Conservation (phyloP, 768 basidiomycete genomes). For the Suillus decipiens region DNA sequence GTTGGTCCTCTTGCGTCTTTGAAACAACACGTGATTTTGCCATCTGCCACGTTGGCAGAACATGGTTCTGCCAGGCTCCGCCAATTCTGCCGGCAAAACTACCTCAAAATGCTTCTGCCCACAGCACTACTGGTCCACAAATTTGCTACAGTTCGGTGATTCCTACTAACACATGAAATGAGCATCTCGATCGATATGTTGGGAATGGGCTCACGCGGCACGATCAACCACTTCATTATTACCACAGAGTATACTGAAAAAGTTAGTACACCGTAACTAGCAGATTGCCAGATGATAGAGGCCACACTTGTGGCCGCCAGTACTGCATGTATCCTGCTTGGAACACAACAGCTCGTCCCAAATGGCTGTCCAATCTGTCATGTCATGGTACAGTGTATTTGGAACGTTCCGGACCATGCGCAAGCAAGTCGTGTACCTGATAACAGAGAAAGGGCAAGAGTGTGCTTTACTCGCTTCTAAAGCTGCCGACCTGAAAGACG, state of each 20-base stretch:
- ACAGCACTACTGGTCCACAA: no score
- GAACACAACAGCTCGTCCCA: neutral
- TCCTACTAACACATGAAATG: conserved; percentile 2
- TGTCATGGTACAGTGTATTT: neutral
- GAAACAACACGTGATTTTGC: no score
- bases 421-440: neutral
- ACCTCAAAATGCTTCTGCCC: no score
- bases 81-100: no score
- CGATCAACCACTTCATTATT: neutral
- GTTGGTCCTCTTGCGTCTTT: no score
- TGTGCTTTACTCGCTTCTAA: neutral
- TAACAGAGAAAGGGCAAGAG: conserved; percentile 1
- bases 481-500: neutral
- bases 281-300: neutral
- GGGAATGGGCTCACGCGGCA: neutral
- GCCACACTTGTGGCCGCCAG: neutral
- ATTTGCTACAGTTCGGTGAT: neutral
- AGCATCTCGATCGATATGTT: neutral
- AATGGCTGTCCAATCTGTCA: neutral
- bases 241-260: neutral
- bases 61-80: no score
- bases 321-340: neutral
- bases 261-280: neutral
- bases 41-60: no score
- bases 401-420: no score